Evolutionary conservation across 2,329 filamentous ascomycete species (phyloP).

Genomic region (Aaosphaeria pasadenensis): DNA sequence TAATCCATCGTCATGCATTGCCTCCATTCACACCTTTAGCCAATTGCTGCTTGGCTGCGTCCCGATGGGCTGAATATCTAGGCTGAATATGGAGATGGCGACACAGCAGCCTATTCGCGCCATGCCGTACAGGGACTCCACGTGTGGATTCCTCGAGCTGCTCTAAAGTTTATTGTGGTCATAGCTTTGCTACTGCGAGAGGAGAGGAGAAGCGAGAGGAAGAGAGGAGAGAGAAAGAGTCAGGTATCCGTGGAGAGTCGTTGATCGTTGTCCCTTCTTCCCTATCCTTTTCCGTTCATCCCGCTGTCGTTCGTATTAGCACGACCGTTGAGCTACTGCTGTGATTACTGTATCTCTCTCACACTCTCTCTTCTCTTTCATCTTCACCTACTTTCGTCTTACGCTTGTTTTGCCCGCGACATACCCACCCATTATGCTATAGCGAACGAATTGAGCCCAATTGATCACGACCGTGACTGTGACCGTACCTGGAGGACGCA

Average conservation of each 20-base stretch:
- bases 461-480: not conserved
- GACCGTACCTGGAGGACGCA: not conserved
- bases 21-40: not conserved
- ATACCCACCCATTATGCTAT: too few relatives aligned
- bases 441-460: not conserved
- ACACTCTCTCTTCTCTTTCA: not conserved
- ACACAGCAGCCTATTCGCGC: slow-evolving; percentile 1
- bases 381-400: not conserved
- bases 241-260: not conserved
- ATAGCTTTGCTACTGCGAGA: not conserved
- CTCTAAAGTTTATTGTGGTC: not conserved
- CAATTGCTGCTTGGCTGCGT: not conserved
- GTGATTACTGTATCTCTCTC: not conserved
- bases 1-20: not conserved
- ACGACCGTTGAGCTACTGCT: too few relatives aligned
- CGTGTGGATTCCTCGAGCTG: slow-evolving; percentile 1
- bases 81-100: slow-evolving; percentile 9
- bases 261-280: not conserved
- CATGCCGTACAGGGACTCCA: slow-evolving; percentile 5
- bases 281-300: not conserved
- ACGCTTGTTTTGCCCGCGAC: not conserved
- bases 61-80: slow-evolving; percentile 1
- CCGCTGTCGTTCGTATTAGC: not conserved
- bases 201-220: too few relatives aligned
- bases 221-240: too few relatives aligned